Base-by-base conservation (phyloP, 164 flowering plant species). In the Magnolia officinalis region DNA sequence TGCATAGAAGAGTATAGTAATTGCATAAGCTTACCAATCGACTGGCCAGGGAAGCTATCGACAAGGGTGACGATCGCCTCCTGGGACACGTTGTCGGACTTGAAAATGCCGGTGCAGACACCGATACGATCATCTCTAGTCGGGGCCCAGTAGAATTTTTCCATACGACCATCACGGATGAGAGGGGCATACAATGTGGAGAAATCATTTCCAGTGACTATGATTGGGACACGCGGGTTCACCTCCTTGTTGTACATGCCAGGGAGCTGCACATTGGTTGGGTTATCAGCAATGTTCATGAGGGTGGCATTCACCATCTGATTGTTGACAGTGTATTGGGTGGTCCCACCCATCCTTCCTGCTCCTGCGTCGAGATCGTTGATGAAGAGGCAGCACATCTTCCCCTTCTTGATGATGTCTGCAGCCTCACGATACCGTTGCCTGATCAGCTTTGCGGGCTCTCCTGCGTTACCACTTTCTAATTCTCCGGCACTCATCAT, bases 221-320 rank as follows among this genome's bases (percentile, higher is more conserved):
- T 83, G 82, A 87, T 82, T 66, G 89, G 86, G 7, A 85, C 87
- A n/a, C 86, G 85, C 59, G 84, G 78, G 52, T 85, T 85, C 1
- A 82, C 87, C 79, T 87, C 84, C 78, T 85, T 87, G 85, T 83
- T 84, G 86, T 85, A 85, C 87, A 87, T 85, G 55, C 87, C 87
- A 21, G 88, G 88, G 37, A 86, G 87, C 78, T 86, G 87, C 31
- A 87, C 89, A 52, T 72, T 82, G 50, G 89, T 87, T 11, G 89
- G 89, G 84, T 84, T 87, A 74, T 87, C 89, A 70, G 89, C 87
- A 55, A 87, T 85, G 84, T 87, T 87, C 89, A 87, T 87, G 68
- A 87, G 87, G 31, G 87, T 87, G 26, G 87, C 89, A 63, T 85
- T 85, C 61, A 85, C 89, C 87, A 87, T 87, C 81, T 87, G 89